Base-by-base conservation (phyloP, 176 grass and related monocot genomes). In the Musa beccarii region DNA sequence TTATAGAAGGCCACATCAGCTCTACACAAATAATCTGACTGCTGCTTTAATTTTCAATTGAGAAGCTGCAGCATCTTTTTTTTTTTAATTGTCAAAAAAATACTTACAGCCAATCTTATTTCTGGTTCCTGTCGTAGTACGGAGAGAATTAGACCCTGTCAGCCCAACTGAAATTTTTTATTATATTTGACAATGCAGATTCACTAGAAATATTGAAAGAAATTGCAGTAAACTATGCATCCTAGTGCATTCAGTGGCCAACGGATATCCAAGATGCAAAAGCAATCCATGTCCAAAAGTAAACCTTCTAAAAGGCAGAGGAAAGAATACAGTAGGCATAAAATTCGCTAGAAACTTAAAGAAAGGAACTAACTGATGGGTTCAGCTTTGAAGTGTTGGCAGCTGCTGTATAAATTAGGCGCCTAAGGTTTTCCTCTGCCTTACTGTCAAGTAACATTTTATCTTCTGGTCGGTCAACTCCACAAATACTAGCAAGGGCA, bases 401-500 rank as follows among this genome's bases (percentile, higher is more conserved):
- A 77, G 94, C 94, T 19, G 75, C 72, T 17, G 77, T 51, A 80
- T 97, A 93, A 56, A 97, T 80, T 69, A 93, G 79, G 23, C 71
- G 76, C 69, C 81, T 90, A 54, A 97, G 75, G 66, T 20, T 53
- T 79, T 83, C 87, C 75, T 97, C 94, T 20, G 90, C 94, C 74
- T 80, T 52, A 55, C 77, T 66, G 76, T 91, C 71, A 23, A 93
- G 56, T 80, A 93, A 79, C 51, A 82, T 84, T 49, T 79, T 85
- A 49, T 85, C 78, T 52, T 91, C 86, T 82, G 81, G 74, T 26
- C 86, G 72, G 77, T 93, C 87, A 49, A 77, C 84, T 68, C 94
- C 94, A 80, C 88, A 97, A 69, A 97, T 90, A 66, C 88, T 93
- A 83, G 88, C 90, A 75, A 97, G 85, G 21, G 94, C 90, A 82